Conservation (phyloP, 768 basidiomycete species). For the Tephrocybe sp. region DNA sequence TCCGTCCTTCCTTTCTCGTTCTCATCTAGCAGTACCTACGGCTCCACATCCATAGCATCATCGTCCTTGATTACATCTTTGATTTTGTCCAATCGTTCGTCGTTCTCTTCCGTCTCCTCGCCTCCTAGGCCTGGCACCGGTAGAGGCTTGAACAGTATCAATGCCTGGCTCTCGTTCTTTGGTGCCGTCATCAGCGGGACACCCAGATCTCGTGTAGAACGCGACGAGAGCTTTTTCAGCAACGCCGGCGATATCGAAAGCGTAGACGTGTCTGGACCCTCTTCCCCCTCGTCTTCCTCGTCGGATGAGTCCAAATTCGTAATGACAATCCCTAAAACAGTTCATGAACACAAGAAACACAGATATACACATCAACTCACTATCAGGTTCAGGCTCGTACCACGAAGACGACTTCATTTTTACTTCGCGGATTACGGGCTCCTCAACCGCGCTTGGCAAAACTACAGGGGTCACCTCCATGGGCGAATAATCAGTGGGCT, state of each 20-base stretch:
- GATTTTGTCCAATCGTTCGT: not conserved
- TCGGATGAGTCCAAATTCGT: slow-evolving; percentile 56
- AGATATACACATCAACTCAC: slow-evolving; percentile 40
- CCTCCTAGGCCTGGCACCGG: slow-evolving; percentile 17
- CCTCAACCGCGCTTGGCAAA: slow-evolving; percentile 41
- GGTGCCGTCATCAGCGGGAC: slow-evolving; percentile 18
- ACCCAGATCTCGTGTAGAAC: slow-evolving; percentile 18
- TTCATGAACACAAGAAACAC: slow-evolving; percentile 4
- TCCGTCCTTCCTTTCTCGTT: slow-evolving; percentile 14
- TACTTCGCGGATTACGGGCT: slow-evolving; percentile 46
- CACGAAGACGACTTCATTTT: slow-evolving; percentile 65
- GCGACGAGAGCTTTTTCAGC: slow-evolving; percentile 43
- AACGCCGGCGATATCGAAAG: slow-evolving; percentile 44
- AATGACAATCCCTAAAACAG: slow-evolving; percentile 58
- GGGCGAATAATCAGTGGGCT: slow-evolving; percentile 3
- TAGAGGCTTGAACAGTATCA: slow-evolving; percentile 55
- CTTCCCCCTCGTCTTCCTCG: slow-evolving; percentile 34
- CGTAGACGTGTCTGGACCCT: slow-evolving; percentile 16
- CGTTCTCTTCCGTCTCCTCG: slow-evolving; percentile 17
- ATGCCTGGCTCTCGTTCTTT: slow-evolving; percentile 39
- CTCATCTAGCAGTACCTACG: slow-evolving; percentile 21
- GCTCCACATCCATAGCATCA: slow-evolving; percentile 59
- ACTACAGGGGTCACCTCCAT: slow-evolving; percentile 13
- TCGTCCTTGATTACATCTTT: slow-evolving; percentile 25
- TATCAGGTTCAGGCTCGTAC: slow-evolving; percentile 70